Evolutionary conservation across 2,329 filamentous ascomycete genomes (phyloP).

Genomic region (Colletotrichum scovillei): DNA sequence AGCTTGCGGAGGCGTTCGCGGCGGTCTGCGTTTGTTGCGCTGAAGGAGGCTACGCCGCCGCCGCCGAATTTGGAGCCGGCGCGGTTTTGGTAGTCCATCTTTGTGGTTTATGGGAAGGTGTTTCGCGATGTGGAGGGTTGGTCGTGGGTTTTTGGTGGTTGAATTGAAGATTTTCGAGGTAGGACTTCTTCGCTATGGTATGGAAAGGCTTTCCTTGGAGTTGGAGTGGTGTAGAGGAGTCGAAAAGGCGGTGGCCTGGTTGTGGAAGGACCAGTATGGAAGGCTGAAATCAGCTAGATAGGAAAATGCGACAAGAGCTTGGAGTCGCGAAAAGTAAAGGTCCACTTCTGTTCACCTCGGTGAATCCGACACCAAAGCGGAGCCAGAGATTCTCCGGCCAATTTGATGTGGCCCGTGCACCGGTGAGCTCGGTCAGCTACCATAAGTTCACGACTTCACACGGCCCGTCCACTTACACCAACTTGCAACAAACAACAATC

Average conservation of each 20-base stretch:
- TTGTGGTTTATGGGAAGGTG: background rate
- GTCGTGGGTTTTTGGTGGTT: background rate
- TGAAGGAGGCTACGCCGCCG: slow-evolving; percentile 93
- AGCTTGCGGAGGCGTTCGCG: slow-evolving; percentile 98
- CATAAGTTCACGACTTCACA: background rate
- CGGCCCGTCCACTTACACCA: background rate
- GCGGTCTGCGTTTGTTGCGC: slow-evolving; percentile 94
- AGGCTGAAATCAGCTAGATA: background rate
- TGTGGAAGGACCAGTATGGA: background rate
- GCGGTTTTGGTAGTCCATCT: slow-evolving; percentile 86
- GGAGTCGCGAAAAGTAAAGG: background rate
- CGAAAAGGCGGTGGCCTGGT: background rate
- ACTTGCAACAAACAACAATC: background rate
- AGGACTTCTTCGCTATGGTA: accelerated
- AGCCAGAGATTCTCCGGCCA: slow-evolving; percentile 5
- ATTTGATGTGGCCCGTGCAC: background rate
- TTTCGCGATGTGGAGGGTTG: background rate
- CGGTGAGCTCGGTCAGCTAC: background rate
- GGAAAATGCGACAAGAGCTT: background rate
- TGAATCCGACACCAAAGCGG: slow-evolving; percentile 5
- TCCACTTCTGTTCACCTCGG: background rate
- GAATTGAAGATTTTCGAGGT: too few relatives aligned
- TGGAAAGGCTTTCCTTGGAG: background rate
- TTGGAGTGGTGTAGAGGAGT: background rate
- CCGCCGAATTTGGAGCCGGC: slow-evolving; percentile 98